Evolutionary conservation across 2,329 filamentous ascomycete species (phyloP), one percentile per base, ranked within the genome.

Genomic region (Rhytidhysteron rufulum): DNA sequence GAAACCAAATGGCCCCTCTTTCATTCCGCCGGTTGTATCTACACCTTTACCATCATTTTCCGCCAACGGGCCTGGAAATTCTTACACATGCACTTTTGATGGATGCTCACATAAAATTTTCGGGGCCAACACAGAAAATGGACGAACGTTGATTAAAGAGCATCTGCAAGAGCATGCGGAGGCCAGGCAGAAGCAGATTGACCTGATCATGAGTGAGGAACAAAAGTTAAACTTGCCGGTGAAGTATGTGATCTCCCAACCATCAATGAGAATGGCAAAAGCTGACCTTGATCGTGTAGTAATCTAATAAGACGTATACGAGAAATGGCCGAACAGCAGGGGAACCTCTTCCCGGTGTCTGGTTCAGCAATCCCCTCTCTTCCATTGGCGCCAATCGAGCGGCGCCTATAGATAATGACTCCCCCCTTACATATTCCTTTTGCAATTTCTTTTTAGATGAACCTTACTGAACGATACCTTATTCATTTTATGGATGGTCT

Each of bases 61-160:
- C 29, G 38, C 67, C 2, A 66, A 72, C 24, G 81, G 78, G 0
- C 77, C 79, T 0, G 72, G 80, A 43, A 77, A 82, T 39, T 80
- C 79, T 0, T 88, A 84, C 83, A 69, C 68, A 1, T 88, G 85
- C 53, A 74, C 75, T 4, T 73, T 83, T 45, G 77, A 80, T 9
- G 80, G 75, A 18, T 88, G 85, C 53, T 67, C 67, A 27, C 81
- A 81, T 50, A 72, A 82, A 30, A 79, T 87, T 9, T 81, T 82
- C 45, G 74, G 73, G 2, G 79, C 79, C n/a, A 75, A 79, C 32
- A 71, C 76, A 31, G 63, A 73, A 3, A 69, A 73, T 0, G 78
- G 77, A 18, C 74, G 78, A 43, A 65, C 70, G 4, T 64, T 78
- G 8, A 83, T 88, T 33, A 70, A 69, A 15, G 68, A 75, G 34